Percentiles rank a stretch among this genome's conserved stretches.
Conservation (phyloP, 2,329 filamentous ascomycete species). For the Arthrobotrys megalospora region DNA sequence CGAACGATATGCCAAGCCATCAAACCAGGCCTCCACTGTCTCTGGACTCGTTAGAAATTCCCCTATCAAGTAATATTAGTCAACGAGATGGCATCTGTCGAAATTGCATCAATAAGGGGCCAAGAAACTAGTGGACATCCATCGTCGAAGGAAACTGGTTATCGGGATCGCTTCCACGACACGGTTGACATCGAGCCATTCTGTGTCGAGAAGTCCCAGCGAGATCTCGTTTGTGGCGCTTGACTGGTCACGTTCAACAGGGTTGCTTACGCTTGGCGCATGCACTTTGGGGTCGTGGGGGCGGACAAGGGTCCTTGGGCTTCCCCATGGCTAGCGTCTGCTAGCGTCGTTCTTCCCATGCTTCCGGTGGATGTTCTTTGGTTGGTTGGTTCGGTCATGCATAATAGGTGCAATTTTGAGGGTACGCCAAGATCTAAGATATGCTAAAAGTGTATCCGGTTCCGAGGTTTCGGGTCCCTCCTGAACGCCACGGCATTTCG, state of each 20-base stretch:
- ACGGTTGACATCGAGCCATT: conserved; percentile 27
- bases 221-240: conserved; percentile 56
- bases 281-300: conserved; percentile 58
- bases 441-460: conserved; percentile 50
- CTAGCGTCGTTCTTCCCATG: conserved; percentile 49
- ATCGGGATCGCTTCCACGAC: conserved; percentile 60
- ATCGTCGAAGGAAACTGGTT: conserved; percentile 46
- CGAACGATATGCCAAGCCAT: conserved; percentile 13
- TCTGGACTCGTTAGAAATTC: conserved; percentile 38
- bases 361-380: conserved; percentile 49
- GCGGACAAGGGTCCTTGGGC: conserved; percentile 33
- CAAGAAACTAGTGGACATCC: conserved; percentile 39
- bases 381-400: conserved; percentile 52
- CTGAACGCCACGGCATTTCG: conserved; percentile 61
- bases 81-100: conserved; percentile 28
- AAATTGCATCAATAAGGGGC: conserved; percentile 22
- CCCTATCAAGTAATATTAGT: conserved; percentile 48
- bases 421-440: conserved; percentile 35
- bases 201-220: conserved; percentile 5
- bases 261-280: conserved; percentile 50
- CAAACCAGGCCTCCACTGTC: conserved; percentile 20
- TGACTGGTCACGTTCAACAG: conserved; percentile 55
- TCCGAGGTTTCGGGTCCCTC: conserved; percentile 61
- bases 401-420: conserved; percentile 36
- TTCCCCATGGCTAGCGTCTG: conserved; percentile 34